These are phyloP conservation scores for Skeletonema costatum DNA, from an alignment of 108 stramenopile species.

Conservation along the genomic window DNA sequence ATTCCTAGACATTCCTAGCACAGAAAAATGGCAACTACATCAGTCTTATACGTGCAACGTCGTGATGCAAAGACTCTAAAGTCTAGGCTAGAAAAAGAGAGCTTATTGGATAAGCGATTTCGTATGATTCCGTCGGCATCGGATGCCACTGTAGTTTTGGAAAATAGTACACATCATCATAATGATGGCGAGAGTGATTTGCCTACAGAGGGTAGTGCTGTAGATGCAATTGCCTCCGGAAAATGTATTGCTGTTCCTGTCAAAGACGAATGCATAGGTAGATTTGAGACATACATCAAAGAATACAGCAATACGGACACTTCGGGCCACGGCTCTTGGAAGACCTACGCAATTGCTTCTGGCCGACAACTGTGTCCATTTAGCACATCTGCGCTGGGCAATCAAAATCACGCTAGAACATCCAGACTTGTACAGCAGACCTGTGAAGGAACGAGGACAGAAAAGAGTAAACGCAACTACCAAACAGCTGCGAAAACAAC, in stretches of 20 bases:
- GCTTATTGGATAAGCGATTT: conserved; percentile 60
- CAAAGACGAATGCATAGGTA: conserved; percentile 6
- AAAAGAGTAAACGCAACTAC: conserved; percentile 20
- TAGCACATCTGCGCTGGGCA: conserved; percentile 43
- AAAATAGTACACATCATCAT: not conserved
- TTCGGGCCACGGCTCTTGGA: not conserved
- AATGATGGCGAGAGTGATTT: not conserved
- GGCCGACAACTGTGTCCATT: conserved; percentile 35
- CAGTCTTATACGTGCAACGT: conserved; percentile 40
- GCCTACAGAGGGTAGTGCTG: not conserved
- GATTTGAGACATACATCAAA: conserved; percentile 6
- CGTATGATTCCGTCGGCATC: conserved; percentile 60
- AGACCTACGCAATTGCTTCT: conserved; percentile 11
- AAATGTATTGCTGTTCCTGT: conserved; percentile 45
- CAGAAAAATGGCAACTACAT: not conserved
- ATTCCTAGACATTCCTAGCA: too few relatives aligned
- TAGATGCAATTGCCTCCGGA: conserved; percentile 4
- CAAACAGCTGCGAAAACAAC: not conserved
- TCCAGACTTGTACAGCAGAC: conserved; percentile 2
- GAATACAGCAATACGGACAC: conserved; percentile 27
- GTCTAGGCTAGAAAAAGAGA: conserved; percentile 39
- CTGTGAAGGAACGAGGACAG: not conserved
- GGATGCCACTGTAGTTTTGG: not conserved
- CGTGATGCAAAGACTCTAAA: conserved; percentile 66
- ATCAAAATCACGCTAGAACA: not conserved